phyloP scores from a whole-genome alignment of 805 yeast species.

The Sungouiozyma intestinalis region DNA sequence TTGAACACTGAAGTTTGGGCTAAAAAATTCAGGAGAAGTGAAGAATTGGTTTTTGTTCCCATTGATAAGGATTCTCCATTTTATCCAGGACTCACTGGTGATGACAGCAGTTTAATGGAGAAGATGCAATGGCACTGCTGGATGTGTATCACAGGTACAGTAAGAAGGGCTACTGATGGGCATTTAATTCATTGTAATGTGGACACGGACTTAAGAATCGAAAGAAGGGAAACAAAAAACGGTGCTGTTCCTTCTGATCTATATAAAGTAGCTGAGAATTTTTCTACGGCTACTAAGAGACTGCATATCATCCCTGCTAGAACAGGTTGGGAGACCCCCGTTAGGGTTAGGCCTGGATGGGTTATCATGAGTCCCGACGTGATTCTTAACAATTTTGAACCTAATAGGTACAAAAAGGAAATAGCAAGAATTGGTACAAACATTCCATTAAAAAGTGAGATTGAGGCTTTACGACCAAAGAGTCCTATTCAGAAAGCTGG shows the following conservation, averaged over 20 bases:
- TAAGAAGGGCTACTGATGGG: conserved; percentile 71
- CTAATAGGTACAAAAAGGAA: conserved; percentile 36
- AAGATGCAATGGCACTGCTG: conserved; percentile 93
- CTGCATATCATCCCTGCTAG: conserved; percentile 74
- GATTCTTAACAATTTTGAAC: conserved; percentile 56
- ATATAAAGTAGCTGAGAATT: conserved; percentile 79
- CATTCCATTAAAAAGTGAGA: conserved; percentile 61
- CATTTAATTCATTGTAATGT: conserved; percentile 86
- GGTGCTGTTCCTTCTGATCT: conserved; percentile 62
- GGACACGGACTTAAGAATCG: conserved; percentile 79
- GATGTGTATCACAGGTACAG: conserved; percentile 96
- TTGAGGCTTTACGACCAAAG: conserved; percentile 74
- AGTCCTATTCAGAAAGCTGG: conserved; percentile 43
- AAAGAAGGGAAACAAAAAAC: conserved; percentile 33
- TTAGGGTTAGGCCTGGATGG: conserved; percentile 78
- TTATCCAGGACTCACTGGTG: conserved; percentile 47
- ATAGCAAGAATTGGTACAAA: conserved; percentile 37
- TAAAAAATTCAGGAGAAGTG: conserved; percentile 73
- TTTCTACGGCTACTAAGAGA: conserved; percentile 70
- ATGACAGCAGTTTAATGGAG: conserved; percentile 43
- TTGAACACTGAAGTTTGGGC: conserved; percentile 47
- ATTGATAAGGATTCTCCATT: conserved; percentile 53
- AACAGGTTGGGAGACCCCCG: conserved; percentile 54
- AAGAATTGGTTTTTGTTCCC: conserved; percentile 77
- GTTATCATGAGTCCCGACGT: conserved; percentile 81